These are phyloP conservation scores for Pelargonium fulgidum DNA, from an alignment of 441 rosid species.

Conservation along the genomic window DNA sequence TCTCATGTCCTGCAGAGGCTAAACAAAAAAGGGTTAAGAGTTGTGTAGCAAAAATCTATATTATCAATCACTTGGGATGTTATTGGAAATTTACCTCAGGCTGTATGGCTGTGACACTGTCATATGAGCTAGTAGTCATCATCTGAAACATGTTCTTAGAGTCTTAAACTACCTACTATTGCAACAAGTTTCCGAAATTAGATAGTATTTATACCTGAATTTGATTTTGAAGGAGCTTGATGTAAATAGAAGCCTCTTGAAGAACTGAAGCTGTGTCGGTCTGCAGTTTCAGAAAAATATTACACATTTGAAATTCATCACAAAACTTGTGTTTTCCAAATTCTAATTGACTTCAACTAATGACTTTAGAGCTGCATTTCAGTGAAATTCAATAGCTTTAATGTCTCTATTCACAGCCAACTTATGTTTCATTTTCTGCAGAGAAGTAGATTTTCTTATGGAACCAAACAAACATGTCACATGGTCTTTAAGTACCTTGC, in stretches of 20 bases:
- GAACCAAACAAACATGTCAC: neutral
- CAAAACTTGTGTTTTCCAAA: neutral
- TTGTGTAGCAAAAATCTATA: neutral
- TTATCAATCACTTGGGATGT: neutral
- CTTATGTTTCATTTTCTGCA: neutral
- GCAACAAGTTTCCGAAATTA: neutral
- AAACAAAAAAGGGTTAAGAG: neutral
- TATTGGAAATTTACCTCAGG: neutral
- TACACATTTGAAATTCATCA: neutral
- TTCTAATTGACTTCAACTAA: too few relatives aligned
- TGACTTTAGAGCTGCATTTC: neutral
- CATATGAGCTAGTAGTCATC: slow-evolving; percentile 33
- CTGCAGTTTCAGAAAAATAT: slow-evolving; percentile 27
- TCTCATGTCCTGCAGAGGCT: slow-evolving; percentile 26
- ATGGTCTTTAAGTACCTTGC: slow-evolving; percentile 32
- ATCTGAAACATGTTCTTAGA: slow-evolving; percentile 29
- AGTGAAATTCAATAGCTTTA: neutral
- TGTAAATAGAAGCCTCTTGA: slow-evolving; percentile 53
- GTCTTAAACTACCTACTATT: neutral
- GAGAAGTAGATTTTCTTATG: neutral
- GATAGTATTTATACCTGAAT: slow-evolving; percentile 36
- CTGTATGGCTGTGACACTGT: neutral
- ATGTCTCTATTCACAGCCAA: neutral
- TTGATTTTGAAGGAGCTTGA: slow-evolving; percentile 53
- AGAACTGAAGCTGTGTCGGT: slow-evolving; percentile 74